A percentile compares a stretch with the other conserved stretches of the same genome.
Evolutionary conservation across 805 yeast genomes (phyloP).

Genomic region (Yarrowia sp.): DNA sequence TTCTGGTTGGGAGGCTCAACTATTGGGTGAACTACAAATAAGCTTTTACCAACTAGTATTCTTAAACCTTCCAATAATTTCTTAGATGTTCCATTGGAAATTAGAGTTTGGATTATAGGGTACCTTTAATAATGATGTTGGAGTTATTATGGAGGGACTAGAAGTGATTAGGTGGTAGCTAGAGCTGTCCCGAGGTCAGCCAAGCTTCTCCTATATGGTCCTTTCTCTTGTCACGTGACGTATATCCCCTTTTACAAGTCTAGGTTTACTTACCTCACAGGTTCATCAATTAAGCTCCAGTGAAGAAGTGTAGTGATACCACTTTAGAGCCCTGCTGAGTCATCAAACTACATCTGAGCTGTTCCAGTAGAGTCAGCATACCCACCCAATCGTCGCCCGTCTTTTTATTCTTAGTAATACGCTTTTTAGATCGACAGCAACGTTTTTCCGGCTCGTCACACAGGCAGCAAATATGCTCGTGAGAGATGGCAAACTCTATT

Average conservation of each 20-base stretch:
- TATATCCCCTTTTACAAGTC: too few species aligned
- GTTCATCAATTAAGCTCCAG: too few species aligned
- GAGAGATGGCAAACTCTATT: conserved; percentile 4
- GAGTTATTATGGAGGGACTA: not conserved
- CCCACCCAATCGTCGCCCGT: too few species aligned
- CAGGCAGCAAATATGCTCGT: conserved; percentile 29
- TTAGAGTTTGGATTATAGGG: not conserved
- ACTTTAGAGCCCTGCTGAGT: too few species aligned
- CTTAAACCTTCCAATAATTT: not conserved
- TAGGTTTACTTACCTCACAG: too few species aligned
- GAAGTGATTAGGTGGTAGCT: too few species aligned
- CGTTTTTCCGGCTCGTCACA: not conserved
- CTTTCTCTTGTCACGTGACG: too few species aligned
- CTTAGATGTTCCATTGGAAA: not conserved
- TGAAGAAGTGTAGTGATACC: too few species aligned
- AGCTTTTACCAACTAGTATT: not conserved
- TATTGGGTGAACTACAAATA: not conserved
- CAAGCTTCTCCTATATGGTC: too few species aligned
- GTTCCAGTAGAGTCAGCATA: too few species aligned
- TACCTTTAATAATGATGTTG: not conserved
- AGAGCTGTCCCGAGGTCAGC: too few species aligned
- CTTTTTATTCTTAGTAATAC: not conserved
- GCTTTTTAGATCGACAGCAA: not conserved
- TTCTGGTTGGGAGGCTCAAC: not conserved
- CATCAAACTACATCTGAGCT: too few species aligned